Evolutionary conservation across 2,329 filamentous ascomycete species (phyloP).

Genomic region (Penicillium sp.): DNA sequence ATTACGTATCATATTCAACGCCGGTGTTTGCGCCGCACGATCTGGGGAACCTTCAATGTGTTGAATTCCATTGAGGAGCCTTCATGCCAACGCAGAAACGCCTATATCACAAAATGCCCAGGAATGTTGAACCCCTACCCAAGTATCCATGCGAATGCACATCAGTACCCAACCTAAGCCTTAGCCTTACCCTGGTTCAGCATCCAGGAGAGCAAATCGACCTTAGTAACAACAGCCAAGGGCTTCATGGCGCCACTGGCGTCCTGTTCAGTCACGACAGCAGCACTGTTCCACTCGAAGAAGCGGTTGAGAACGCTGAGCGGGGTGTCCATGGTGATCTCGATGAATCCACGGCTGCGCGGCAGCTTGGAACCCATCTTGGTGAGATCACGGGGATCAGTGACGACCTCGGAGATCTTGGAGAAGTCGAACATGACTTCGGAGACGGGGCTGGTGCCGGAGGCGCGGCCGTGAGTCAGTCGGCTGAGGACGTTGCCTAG

Average conservation of each 20-base stretch:
- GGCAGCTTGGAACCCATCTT: conserved; percentile 34
- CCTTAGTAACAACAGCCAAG: conserved; percentile 90
- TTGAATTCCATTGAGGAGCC: conserved; percentile 21
- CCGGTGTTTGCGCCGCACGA: conserved; percentile 8
- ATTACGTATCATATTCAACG: conserved; percentile 9
- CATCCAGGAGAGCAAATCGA: conserved; percentile 91
- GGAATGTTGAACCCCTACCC: conserved; percentile 23
- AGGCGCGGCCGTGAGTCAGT: conserved; percentile 80
- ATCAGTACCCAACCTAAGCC: conserved; percentile 8
- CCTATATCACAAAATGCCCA: conserved; percentile 11
- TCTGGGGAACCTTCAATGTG: conserved; percentile 14
- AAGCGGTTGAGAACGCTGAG: conserved; percentile 84
- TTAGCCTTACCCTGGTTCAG: conserved; percentile 61
- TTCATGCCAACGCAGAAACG: conserved; percentile 10
- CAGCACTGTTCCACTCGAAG: conserved; percentile 97
- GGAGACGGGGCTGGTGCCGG: conserved; percentile 70
- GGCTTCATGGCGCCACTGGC: conserved; percentile 68
- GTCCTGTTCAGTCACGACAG: conserved; percentile 82
- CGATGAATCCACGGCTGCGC: conserved; percentile 74
- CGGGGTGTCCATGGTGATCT: conserved; percentile 90
- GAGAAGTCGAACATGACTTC: conserved; percentile 98
- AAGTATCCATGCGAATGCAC: conserved; percentile 14
- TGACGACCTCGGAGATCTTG: conserved; percentile 83
- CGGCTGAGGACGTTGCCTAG: conserved; percentile 92
- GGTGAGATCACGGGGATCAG: conserved; percentile 73